Conservation (phyloP, 805 yeast genomes). For the Aciculoconidium aculeatum region DNA sequence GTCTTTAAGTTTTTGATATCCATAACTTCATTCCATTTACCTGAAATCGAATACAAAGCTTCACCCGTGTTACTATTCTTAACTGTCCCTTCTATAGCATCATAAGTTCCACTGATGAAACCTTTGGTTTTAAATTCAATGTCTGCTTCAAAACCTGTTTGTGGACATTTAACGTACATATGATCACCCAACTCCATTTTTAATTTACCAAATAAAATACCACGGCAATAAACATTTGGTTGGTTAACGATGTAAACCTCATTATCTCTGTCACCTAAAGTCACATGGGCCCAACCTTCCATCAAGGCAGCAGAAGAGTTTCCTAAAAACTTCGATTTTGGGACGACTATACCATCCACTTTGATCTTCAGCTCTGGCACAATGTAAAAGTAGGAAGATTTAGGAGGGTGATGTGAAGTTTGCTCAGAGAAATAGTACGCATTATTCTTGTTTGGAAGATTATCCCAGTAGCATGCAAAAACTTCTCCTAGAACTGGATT, state of each 20-base stretch:
- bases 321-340: constrained; percentile 84
- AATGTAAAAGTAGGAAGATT: constrained; percentile 85
- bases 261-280: constrained; percentile 56
- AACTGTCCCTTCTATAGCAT: constrained; percentile 75
- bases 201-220: constrained; percentile 85
- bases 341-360: constrained; percentile 84
- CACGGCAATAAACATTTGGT: constrained; percentile 93
- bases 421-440: constrained; percentile 92
- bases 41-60: constrained; percentile 59
- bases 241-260: constrained; percentile 85
- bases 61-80: constrained; percentile 44
- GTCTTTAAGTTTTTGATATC: constrained; percentile 49
- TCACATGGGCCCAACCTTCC: constrained; percentile 81
- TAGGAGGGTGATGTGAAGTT: constrained; percentile 98
- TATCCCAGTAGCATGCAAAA: constrained; percentile 89
- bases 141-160: constrained; percentile 58
- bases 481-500: constrained; percentile 93
- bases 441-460: constrained; percentile 55
- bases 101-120: constrained; percentile 86
- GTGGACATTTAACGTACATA: constrained; percentile 64
- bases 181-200: constrained; percentile 92
- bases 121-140: constrained; percentile 96
- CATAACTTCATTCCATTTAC: constrained; percentile 92
- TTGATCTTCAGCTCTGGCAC: constrained; percentile 77
- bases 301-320: constrained; percentile 95